A percentile compares a stretch with the other conserved stretches of the same genome.
phyloP scores from a whole-genome alignment of 768 basidiomycete species.

The Suillus lakei region DNA sequence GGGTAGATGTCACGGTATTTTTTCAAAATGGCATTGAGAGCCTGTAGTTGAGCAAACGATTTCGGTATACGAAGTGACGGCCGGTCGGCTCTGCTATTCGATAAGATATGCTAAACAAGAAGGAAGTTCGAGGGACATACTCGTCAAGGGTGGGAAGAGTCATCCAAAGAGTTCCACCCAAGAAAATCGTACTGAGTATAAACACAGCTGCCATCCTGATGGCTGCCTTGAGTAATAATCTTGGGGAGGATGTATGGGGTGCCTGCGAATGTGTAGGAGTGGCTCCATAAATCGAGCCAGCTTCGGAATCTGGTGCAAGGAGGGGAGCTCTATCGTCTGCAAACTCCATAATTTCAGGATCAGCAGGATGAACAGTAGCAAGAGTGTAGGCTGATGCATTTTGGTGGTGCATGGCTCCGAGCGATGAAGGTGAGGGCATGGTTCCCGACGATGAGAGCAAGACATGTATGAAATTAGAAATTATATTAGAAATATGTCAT shows the following conservation, averaged over 20 bases:
- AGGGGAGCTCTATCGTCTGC: slow-evolving; percentile 47
- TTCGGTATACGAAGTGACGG: slow-evolving; percentile 81
- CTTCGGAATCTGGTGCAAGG: slow-evolving; percentile 43
- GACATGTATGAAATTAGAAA: slow-evolving; percentile 5
- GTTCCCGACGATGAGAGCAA: slow-evolving; percentile 14
- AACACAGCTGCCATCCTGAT: slow-evolving; percentile 87
- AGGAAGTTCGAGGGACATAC: slow-evolving; percentile 48
- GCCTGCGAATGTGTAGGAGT: slow-evolving; percentile 36
- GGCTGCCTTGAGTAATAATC: slow-evolving; percentile 77
- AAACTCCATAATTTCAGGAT: slow-evolving; percentile 24
- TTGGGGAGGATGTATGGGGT: slow-evolving; percentile 46
- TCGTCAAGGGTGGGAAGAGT: slow-evolving; percentile 80
- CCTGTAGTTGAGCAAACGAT: slow-evolving; percentile 85
- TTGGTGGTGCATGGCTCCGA: slow-evolving; percentile 24
- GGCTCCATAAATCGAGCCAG: slow-evolving; percentile 53
- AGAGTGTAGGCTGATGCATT: slow-evolving; percentile 67
- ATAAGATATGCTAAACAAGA: slow-evolving; percentile 13
- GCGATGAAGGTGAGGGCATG: slow-evolving; percentile 12
- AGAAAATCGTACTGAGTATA: slow-evolving; percentile 63
- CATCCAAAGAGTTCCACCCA: slow-evolving; percentile 81
- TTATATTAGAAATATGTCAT: slow-evolving; percentile 8
- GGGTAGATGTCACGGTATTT: slow-evolving; percentile 93
- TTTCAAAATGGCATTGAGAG: slow-evolving; percentile 82
- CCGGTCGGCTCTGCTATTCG: slow-evolving; percentile 67
- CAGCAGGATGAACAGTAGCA: slow-evolving; percentile 51